Evolutionary conservation across 768 basidiomycete genomes (phyloP).

Genomic region (Boletus patriciae): DNA sequence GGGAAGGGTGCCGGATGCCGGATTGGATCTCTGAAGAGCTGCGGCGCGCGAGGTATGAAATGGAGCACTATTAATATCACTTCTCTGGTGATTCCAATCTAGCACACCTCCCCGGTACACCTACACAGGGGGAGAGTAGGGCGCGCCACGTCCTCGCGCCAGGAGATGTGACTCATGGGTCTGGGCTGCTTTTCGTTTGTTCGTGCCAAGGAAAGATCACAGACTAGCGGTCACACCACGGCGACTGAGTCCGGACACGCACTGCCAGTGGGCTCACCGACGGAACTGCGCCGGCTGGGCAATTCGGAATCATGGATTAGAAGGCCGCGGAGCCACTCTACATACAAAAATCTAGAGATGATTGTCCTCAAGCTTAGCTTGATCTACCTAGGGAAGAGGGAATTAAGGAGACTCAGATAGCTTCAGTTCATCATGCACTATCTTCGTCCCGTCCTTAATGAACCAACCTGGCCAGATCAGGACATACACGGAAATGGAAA

Average conservation of each 20-base stretch:
- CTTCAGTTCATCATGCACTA: neutral
- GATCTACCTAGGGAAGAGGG: neutral
- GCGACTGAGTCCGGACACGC: neutral
- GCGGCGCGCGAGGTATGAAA: too few species aligned
- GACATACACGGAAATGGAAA: conserved; percentile 57
- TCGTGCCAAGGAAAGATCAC: neutral
- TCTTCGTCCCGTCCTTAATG: conserved; percentile 26
- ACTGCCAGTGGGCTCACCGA: neutral
- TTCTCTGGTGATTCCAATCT: too few species aligned
- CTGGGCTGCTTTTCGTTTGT: too few species aligned
- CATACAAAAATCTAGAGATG: neutral
- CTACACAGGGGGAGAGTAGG: too few species aligned
- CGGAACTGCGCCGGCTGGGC: neutral
- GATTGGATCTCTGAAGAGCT: too few species aligned
- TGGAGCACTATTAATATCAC: too few species aligned
- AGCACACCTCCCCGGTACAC: too few species aligned
- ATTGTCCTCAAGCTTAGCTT: neutral
- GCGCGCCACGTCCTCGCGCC: too few species aligned
- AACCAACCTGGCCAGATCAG: conserved; percentile 67
- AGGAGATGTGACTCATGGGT: too few species aligned
- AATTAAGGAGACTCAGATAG: conserved; percentile 28
- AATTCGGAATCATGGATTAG: neutral
- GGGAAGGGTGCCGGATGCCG: too few species aligned
- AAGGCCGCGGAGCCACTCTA: neutral
- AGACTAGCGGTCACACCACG: neutral